Conservation (phyloP, 2,329 filamentous ascomycete genomes). For the Phialophora expanda region DNA sequence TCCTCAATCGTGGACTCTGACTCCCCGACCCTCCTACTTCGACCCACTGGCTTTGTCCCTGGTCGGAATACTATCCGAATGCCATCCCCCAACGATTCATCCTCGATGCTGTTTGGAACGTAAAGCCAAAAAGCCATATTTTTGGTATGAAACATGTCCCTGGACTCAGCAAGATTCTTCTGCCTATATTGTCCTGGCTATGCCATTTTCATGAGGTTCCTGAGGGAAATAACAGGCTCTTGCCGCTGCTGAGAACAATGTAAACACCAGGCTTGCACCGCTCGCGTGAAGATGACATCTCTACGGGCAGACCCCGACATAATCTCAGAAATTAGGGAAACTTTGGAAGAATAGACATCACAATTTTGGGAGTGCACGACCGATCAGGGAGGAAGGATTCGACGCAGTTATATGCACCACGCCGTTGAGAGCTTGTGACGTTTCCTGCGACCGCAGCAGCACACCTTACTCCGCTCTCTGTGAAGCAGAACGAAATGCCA, state of each 20-base stretch:
- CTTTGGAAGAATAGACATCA: background rate
- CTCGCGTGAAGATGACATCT: background rate
- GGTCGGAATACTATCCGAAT: background rate
- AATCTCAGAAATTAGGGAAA: background rate
- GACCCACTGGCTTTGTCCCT: background rate
- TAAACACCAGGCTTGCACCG: background rate
- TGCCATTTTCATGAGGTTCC: background rate
- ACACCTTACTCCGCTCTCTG: background rate
- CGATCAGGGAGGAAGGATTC: background rate
- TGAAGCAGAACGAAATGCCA: background rate
- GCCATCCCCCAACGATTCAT: background rate
- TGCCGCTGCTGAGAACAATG: background rate
- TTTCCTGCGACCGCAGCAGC: background rate
- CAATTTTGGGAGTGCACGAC: background rate
- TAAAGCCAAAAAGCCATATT: background rate
- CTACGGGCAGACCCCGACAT: background rate
- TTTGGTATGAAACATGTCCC: background rate
- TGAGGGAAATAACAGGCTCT: background rate
- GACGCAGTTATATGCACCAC: background rate
- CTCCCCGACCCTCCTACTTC: no score
- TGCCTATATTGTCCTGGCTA: background rate
- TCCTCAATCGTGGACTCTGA: background rate
- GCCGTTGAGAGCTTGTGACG: background rate
- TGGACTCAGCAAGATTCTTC: background rate
- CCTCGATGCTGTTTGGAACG: background rate